phyloP scores from a whole-genome alignment of 2,329 filamentous ascomycete genomes.

The Geosmithia flava region DNA sequence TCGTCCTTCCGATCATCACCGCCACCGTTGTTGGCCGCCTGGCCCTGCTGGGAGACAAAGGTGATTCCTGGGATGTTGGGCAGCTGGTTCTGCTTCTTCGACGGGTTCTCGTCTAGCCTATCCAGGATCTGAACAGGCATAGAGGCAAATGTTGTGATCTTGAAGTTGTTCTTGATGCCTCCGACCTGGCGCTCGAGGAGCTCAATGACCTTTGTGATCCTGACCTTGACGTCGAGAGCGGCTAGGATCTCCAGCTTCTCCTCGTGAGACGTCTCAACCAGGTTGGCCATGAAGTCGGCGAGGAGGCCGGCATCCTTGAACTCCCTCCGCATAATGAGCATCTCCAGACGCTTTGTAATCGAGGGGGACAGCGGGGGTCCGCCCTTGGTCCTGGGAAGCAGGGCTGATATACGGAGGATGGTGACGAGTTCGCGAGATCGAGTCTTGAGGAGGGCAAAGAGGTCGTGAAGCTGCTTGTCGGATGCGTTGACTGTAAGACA shows the following conservation, averaged over 20 bases:
- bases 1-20: slow-evolving; percentile 48
- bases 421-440: slow-evolving; percentile 78
- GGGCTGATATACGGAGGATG: slow-evolving; percentile 69
- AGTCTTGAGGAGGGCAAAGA: slow-evolving; percentile 72
- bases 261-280: slow-evolving; percentile 76
- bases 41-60: slow-evolving; percentile 18
- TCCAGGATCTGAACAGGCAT: slow-evolving; percentile 51
- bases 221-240: slow-evolving; percentile 64
- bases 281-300: slow-evolving; percentile 94
- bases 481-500: slow-evolving; percentile 12
- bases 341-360: slow-evolving; percentile 74
- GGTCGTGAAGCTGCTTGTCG: slow-evolving; percentile 52
- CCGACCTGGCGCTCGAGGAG: slow-evolving; percentile 73
- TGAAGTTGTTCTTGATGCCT: slow-evolving; percentile 75
- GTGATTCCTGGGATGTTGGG: slow-evolving; percentile 26
- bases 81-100: slow-evolving; percentile 15
- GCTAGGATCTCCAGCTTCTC: slow-evolving; percentile 82
- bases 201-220: slow-evolving; percentile 72
- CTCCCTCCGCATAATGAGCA: slow-evolving; percentile 76
- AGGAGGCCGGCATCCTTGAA: slow-evolving; percentile 71
- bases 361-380: slow-evolving; percentile 62
- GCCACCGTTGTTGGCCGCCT: slow-evolving; percentile 19
- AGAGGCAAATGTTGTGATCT: slow-evolving; percentile 66
- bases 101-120: slow-evolving; percentile 29
- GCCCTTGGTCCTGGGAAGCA: slow-evolving; percentile 59